These are phyloP conservation scores for Paramecium sexaurelia DNA, from an alignment of 73 alveolate species.

Conservation along the genomic window DNA sequence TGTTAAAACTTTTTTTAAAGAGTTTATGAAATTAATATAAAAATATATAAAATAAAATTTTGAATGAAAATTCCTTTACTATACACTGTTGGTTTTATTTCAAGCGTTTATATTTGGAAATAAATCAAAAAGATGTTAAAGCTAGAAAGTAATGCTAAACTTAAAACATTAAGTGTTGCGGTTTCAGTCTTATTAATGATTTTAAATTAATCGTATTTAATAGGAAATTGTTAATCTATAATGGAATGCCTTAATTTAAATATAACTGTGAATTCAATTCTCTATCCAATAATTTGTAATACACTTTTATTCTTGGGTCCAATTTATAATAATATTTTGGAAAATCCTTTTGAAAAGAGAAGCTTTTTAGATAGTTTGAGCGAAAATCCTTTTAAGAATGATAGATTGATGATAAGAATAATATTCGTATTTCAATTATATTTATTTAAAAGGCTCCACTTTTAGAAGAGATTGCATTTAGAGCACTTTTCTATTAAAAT, in stretches of 20 bases:
- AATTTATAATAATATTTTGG: background rate
- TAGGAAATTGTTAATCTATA: background rate
- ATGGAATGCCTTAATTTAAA: background rate
- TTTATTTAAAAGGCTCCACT: slow-evolving; percentile 6
- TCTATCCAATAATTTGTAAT: background rate
- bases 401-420: background rate
- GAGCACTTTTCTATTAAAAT: background rate
- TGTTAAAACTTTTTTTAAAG: too few species aligned
- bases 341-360: background rate
- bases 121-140: background rate
- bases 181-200: background rate
- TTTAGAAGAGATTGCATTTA: slow-evolving; percentile 20
- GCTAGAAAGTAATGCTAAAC: background rate
- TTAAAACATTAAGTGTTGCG: background rate
- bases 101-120: background rate
- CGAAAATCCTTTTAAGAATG: background rate
- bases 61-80: background rate
- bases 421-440: background rate
- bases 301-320: background rate
- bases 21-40: background rate
- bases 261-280: background rate
- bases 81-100: background rate
- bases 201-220: background rate
- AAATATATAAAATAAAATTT: background rate
- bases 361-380: background rate